Evolutionary conservation across 2,329 filamentous ascomycete genomes (phyloP).

Genomic region (Phyllosticta capitalensis): DNA sequence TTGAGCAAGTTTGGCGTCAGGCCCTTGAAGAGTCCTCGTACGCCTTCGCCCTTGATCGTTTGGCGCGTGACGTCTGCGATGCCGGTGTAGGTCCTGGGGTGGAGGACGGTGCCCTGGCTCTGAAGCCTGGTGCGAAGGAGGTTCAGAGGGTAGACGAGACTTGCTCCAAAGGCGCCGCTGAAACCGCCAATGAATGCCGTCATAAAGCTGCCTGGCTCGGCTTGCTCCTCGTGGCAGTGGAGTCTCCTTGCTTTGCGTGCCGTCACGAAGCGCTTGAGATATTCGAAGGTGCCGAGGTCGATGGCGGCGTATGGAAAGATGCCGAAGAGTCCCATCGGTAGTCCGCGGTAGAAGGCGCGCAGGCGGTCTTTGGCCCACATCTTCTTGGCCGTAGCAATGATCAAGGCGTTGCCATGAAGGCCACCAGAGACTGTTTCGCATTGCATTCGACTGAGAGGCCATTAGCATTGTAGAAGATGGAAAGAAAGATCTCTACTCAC

Average conservation of each 20-base stretch:
- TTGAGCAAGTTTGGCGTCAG: slow-evolving; percentile 92
- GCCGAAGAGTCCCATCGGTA: slow-evolving; percentile 86
- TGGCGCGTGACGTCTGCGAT: slow-evolving; percentile 81
- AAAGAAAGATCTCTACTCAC: slow-evolving; percentile 30
- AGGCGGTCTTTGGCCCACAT: slow-evolving; percentile 74
- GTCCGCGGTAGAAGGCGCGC: slow-evolving; percentile 74
- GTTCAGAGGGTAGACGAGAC: slow-evolving; percentile 92
- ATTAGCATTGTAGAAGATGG: slow-evolving; percentile 10
- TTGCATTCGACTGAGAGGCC: slow-evolving; percentile 59
- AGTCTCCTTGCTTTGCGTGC: slow-evolving; percentile 57
- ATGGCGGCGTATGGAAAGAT: slow-evolving; percentile 98
- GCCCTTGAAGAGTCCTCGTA: slow-evolving; percentile 85
- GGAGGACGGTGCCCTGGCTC: slow-evolving; percentile 87
- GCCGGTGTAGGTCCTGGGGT: slow-evolving; percentile 81
- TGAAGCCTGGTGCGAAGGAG: slow-evolving; percentile 85
- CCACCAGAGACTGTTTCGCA: slow-evolving; percentile 87
- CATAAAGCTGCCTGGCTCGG: slow-evolving; percentile 65
- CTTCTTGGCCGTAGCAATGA: slow-evolving; percentile 71
- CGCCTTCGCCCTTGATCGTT: slow-evolving; percentile 74
- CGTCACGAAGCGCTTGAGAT: slow-evolving; percentile 69
- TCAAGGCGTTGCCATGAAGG: slow-evolving; percentile 70
- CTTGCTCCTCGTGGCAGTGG: slow-evolving; percentile 72
- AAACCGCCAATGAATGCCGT: slow-evolving; percentile 85
- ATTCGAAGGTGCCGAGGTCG: slow-evolving; percentile 90
- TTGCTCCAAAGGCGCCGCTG: slow-evolving; percentile 84